These are phyloP conservation scores for Colletotrichum sp. DNA, from an alignment of 2,329 filamentous ascomycete species.

Conservation along the genomic window DNA sequence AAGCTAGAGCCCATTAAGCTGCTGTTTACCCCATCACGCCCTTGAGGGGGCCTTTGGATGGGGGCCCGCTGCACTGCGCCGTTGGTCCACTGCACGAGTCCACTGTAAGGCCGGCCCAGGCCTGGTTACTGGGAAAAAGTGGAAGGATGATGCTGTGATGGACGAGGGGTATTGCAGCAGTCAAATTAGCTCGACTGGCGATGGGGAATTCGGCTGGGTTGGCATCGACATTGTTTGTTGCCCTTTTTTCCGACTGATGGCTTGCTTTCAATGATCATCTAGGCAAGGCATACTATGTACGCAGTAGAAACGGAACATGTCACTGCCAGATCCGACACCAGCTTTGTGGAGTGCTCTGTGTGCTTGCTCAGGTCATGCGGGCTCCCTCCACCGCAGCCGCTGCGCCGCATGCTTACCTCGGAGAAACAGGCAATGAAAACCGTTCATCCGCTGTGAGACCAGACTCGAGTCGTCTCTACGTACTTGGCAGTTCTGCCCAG, in stretches of 20 bases:
- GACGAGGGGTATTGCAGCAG: neutral
- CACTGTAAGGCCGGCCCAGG: neutral
- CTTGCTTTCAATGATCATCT: neutral
- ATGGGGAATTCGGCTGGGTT: neutral
- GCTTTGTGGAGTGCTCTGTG: neutral
- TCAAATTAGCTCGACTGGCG: neutral
- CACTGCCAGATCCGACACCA: neutral
- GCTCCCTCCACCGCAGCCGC: neutral
- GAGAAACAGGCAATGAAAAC: neutral
- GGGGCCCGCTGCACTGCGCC: neutral
- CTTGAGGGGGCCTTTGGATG: neutral
- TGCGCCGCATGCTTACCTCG: neutral
- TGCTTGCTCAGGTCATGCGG: neutral
- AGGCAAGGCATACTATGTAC: neutral
- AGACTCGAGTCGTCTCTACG: neutral
- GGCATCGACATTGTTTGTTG: neutral
- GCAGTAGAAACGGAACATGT: neutral
- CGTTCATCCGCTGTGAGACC: neutral
- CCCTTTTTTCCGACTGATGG: neutral
- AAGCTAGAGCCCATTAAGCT: neutral
- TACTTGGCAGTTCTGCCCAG: neutral
- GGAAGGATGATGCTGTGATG: neutral
- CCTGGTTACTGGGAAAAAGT: neutral
- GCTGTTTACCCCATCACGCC: neutral
- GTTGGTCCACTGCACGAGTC: neutral